Base-by-base conservation (phyloP, 148 eudicot genomes). In the Agrostemma githago region DNA sequence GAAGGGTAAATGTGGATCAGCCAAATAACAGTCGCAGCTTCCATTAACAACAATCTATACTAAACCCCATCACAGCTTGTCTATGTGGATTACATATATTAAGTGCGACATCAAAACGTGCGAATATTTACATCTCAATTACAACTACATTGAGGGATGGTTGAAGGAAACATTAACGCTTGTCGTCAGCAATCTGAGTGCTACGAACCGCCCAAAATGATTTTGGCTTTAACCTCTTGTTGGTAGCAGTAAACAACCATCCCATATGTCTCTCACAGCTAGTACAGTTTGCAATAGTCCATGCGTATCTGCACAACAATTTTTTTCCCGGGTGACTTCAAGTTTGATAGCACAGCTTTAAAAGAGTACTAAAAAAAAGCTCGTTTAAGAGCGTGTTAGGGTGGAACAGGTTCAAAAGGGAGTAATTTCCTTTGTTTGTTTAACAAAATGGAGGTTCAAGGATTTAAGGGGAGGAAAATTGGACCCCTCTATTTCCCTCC, bases 221-320 rank as follows among this genome's bases (percentile, higher is more conserved):
- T 74, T 75, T 84, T 43, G 97, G 98, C 63, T 83, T 85, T 82
- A 92, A 46, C 80, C 79, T 88, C 89, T 84, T 88, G 71, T 74
- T 83, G 46, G 90, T 83, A 4, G 99, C 92, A 5, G 96, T 90
- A 67, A 95, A 95, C 68, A 87, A 81, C 99, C 97, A 95, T 7
- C 99, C 99, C 92, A 95, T 80, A 44, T 89, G 96, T 62, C 79
- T 77, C 78, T 86, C 91, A 72, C 99, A 95, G 58, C 81, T 81
- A 62, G 81, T 85, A 76, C 99, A 95, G 48, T 89, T 81, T 42
- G 92, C 93, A 71, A 90, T 83, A 34, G 97, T 90, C 99, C 99
- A 95, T 15, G 96, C 94, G 80, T 92, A 95, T 74, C 99, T 95
- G 88, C 63, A 83, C 51, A 61, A 66, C 15, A 59, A 59, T 72